Evolutionary conservation across 768 basidiomycete genomes (phyloP), one percentile per base, ranked within the genome.

Genomic region (Dioszegia crocea): DNA sequence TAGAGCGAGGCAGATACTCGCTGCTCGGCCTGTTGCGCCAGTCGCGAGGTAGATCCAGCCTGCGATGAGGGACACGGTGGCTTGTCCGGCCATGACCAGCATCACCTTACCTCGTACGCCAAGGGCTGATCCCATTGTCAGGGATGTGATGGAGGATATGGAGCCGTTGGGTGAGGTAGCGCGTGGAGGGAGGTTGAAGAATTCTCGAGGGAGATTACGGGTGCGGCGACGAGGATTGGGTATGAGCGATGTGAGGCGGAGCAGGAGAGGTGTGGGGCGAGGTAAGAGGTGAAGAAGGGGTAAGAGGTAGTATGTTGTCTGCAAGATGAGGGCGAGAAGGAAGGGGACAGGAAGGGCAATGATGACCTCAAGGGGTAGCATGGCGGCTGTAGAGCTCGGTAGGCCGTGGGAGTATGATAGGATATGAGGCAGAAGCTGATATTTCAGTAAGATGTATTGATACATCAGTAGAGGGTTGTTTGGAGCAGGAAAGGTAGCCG

Each of bases 111-210:
- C 61, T 40, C 61, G 14, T 2, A 63, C 51, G 10, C 57, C 57
- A 3, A 61, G 38, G 9, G 51, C 54, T 14, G 38, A 17, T 1
- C 43, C 36, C 24, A 39, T 47, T 9, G 54, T 56, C 52, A 56
- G 23, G 38, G 36, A 36, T 11, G 29, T 3, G 29, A 19, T 24
- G 49, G 41, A 21, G 31, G 31, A 47, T 0, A 23, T 24, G 23
- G 33, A 41, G 23, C 46, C 51, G 16, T 33, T 33, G 17, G 59
- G 48, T 6, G 62, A 60, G 8, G 56, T 52, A 1, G 66, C 54
- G 30, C 64, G 43, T 10, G 71, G 66, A 27, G 71, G 68, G 12
- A 73, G 60, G 46, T 68, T 68, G 65, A 73, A 73, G 65, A 70
- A 70, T 49, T 70, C 66, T 50, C 71, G 52, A 19, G 71, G 71